Evolutionary conservation across 495 filamentous ascomycete genomes (phyloP), one percentile per base, ranked within the genome.

Genomic region (Cercophora newfieldiana): DNA sequence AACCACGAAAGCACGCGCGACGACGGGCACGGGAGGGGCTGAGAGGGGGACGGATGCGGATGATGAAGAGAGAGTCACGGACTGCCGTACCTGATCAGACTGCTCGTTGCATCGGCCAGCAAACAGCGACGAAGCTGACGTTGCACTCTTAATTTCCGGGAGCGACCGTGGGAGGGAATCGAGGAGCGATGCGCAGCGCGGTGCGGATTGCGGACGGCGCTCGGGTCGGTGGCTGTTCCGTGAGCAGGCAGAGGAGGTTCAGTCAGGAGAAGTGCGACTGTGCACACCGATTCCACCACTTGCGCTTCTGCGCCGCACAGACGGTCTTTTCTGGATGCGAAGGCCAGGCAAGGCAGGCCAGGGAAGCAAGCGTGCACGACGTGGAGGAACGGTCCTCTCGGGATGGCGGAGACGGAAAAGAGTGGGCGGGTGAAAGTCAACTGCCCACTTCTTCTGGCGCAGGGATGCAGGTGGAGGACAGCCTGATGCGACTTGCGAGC

Each of bases 111-210:
- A 51, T 29, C 24, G 54, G 25, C 54, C 22, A 19, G 22, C 21
- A 26, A 63, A 30, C 31, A 44, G 51, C 55, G 31, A 57, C 54
- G 54, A 24, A 61, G 65, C 56, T 60, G 67, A 67, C 54, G 72
- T 74, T 74, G 69, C 72, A 74, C 68, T 70, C 47, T 66, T 70
- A 74, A 74, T 74, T 69, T 74, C 72, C 72, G 67, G 55, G 64
- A n/a, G 16, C n/a, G 51, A 50, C 65, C 63, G 44, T 69, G 64
- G 22, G 61, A 66, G 48, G 47, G 28, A 47, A 53, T 53, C 28
- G 51, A 22, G 54, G 21, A 31, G 60, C 57, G 54, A 48, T 26
- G 56, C 26, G 66, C 61, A 44, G 61, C 26, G 48, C 25, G 47
- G 29, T 26, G 33, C 51, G 56, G 64, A 63, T 47, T 22, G 44